phyloP scores from a whole-genome alignment of 805 yeast species.

The Candida quercuum region DNA sequence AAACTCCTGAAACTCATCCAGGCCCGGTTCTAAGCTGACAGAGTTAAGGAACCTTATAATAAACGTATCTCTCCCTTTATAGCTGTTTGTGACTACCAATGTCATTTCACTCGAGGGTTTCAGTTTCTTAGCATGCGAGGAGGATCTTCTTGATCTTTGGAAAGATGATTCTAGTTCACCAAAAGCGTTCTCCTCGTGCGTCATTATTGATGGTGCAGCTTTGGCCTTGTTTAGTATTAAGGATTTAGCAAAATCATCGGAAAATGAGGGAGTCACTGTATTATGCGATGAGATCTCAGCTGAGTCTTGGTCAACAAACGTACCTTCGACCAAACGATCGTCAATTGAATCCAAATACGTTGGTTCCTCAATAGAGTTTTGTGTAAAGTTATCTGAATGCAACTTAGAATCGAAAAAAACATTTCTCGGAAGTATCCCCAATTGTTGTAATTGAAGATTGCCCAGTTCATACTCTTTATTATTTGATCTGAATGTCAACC shows the following conservation, averaged over 20 bases:
- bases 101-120: slow-evolving; percentile 9
- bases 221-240: slow-evolving; percentile 30
- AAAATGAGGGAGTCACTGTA: slow-evolving; percentile 2
- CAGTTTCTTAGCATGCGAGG: slow-evolving; percentile 8
- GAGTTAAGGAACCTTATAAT: slow-evolving; percentile 51
- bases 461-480: slow-evolving; percentile 12
- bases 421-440: slow-evolving; percentile 41
- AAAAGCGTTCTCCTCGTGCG: slow-evolving; percentile 35
- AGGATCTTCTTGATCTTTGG: slow-evolving; percentile 10
- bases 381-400: slow-evolving; percentile 1
- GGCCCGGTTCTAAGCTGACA: slow-evolving; percentile 49
- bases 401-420: slow-evolving; percentile 43
- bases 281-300: background rate
- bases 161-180: slow-evolving; percentile 36
- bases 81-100: slow-evolving; percentile 45
- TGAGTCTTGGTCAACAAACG: background rate
- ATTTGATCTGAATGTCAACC: slow-evolving; percentile 30
- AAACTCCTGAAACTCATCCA: slow-evolving; percentile 64
- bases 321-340: slow-evolving; percentile 4
- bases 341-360: slow-evolving; percentile 3
- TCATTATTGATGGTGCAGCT: slow-evolving; percentile 34
- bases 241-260: slow-evolving; percentile 24
- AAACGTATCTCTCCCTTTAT: slow-evolving; percentile 62
- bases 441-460: slow-evolving; percentile 23
- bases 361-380: background rate